A percentile compares a stretch with the other conserved stretches of the same genome.
Conservation (phyloP, 2,329 filamentous ascomycete species). For the Rhexocercosporidium sp. region DNA sequence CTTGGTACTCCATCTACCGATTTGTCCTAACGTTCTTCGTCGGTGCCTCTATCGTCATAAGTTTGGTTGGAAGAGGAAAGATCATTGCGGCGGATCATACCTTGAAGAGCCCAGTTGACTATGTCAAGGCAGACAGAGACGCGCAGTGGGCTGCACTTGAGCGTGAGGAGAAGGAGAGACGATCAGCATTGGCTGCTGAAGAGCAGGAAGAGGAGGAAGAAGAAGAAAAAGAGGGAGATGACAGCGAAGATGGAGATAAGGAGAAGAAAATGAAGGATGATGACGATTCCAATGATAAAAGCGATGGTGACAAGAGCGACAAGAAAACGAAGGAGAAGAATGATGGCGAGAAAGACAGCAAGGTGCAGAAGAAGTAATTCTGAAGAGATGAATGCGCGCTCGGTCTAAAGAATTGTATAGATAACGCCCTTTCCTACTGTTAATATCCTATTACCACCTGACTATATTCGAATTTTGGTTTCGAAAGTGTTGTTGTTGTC, state of each 20-base stretch:
- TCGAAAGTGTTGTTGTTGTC: no score
- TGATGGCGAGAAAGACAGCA: slow-evolving; percentile 2
- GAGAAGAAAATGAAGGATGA: slow-evolving; percentile 51
- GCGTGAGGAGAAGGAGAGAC: slow-evolving; percentile 38
- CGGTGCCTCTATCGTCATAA: slow-evolving; percentile 79
- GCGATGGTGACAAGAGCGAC: slow-evolving; percentile 22
- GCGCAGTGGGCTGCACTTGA: slow-evolving; percentile 39
- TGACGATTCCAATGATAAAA: slow-evolving; percentile 31
- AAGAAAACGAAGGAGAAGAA: no score
- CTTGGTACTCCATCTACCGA: slow-evolving; percentile 88
- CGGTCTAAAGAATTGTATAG: not conserved
- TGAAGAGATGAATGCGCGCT: not conserved
- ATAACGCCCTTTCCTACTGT: not conserved
- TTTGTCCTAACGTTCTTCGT: slow-evolving; percentile 93
- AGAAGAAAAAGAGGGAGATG: slow-evolving; percentile 21
- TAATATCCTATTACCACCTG: not conserved
- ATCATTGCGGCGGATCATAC: slow-evolving; percentile 37
- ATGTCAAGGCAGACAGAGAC: slow-evolving; percentile 38
- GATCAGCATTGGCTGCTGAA: slow-evolving; percentile 20
- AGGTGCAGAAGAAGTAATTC: slow-evolving; percentile 23
- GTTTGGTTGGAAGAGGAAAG: slow-evolving; percentile 81
- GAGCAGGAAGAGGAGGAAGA: slow-evolving; percentile 29
- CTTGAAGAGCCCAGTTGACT: slow-evolving; percentile 39
- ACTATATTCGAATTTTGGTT: no score
- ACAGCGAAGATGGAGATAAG: slow-evolving; percentile 32